Evolutionary conservation across 2,329 filamentous ascomycete species (phyloP).

Genomic region (Penicillium sclerotiorum): DNA sequence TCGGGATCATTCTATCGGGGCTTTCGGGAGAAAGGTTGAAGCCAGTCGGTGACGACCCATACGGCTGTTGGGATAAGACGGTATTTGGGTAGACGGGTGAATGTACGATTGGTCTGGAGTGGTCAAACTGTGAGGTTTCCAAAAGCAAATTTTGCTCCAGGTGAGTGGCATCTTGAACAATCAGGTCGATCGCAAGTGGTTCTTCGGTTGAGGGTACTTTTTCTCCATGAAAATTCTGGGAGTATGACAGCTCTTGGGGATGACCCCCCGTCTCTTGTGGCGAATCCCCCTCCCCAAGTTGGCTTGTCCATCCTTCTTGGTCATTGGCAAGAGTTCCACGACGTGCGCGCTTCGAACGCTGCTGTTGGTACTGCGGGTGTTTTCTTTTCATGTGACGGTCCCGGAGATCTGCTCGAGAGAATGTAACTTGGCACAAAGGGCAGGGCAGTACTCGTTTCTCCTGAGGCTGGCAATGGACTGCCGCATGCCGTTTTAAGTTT

Average conservation of each 20-base stretch:
- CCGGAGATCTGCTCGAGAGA: background rate
- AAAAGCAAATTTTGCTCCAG: background rate
- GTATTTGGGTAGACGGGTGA: background rate
- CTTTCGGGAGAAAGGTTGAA: background rate
- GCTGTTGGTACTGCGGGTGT: background rate
- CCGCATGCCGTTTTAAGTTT: background rate
- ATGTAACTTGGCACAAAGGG: background rate
- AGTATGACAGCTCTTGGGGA: background rate
- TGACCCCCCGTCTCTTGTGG: background rate
- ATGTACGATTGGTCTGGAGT: background rate
- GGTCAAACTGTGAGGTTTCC: background rate
- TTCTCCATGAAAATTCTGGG: background rate
- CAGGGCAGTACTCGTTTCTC: background rate
- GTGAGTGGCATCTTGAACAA: background rate
- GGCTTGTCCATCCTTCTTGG: background rate
- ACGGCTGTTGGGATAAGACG: background rate
- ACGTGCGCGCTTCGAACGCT: background rate
- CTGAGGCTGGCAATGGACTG: background rate
- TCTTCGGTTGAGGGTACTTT: background rate
- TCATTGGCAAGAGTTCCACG: background rate
- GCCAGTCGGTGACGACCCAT: background rate
- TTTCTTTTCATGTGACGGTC: background rate
- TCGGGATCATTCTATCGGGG: background rate
- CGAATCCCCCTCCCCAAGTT: background rate
- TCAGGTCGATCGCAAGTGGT: background rate